phyloP scores from a whole-genome alignment of 371 early-diverging fungal species.

The Syncephalastrum sp. region DNA sequence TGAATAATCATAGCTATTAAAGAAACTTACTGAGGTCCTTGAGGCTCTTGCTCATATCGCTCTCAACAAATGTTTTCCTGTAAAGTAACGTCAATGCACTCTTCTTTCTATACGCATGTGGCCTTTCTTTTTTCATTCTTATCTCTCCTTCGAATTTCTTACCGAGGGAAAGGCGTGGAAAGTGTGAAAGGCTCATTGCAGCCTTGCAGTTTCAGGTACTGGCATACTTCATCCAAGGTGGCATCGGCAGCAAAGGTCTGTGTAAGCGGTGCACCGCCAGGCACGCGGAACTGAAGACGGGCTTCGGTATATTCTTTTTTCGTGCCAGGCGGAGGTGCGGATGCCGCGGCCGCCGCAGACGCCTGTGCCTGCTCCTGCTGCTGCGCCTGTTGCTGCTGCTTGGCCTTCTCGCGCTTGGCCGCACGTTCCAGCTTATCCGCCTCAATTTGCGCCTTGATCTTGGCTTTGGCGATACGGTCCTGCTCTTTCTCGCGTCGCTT shows the following conservation, averaged over 20 bases:
- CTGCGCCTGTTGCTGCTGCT: constrained; percentile 12
- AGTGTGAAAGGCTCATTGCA: constrained; percentile 59
- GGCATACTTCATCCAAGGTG: constrained; percentile 64
- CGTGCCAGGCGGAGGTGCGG: constrained; percentile 15
- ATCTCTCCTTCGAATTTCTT: not conserved
- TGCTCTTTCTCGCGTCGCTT: constrained; percentile 81
- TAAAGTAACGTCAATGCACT: not conserved
- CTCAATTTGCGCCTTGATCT: constrained; percentile 86
- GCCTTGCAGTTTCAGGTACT: constrained; percentile 60
- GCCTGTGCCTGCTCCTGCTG: constrained; percentile 17
- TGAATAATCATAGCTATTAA: not conserved
- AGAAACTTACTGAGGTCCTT: constrained; percentile 49
- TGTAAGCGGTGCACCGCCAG: constrained; percentile 56
- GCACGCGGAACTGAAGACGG: constrained; percentile 66
- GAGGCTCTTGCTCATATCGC: constrained; percentile 40
- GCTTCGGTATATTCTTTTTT: constrained; percentile 71
- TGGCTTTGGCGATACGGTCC: constrained; percentile 72
- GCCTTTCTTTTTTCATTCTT: not conserved
- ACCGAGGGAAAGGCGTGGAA: constrained; percentile 75
- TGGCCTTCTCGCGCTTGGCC: constrained; percentile 36
- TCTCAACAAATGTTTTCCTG: constrained; percentile 39
- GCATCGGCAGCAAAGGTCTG: constrained; percentile 73
- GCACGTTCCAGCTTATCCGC: constrained; percentile 77
- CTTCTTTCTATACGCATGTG: not conserved
- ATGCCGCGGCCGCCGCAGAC: constrained; percentile 15